A percentile compares a stretch with the other conserved stretches of the same genome.
phyloP scores from a whole-genome alignment of 768 basidiomycete species.

The Amanita rimosa region DNA sequence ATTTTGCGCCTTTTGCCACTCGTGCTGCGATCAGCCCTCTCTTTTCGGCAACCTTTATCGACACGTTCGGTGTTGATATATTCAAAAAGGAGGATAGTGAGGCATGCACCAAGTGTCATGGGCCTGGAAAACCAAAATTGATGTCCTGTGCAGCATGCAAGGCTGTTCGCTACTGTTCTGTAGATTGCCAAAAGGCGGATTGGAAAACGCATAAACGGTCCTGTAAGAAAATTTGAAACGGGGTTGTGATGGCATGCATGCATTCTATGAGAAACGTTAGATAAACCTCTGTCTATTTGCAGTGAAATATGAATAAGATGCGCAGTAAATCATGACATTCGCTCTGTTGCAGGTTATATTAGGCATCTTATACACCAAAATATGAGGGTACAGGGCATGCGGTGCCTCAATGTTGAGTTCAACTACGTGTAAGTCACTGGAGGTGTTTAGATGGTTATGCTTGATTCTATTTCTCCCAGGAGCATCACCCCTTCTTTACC shows the following conservation, averaged over 20 bases:
- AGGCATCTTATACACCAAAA: background rate
- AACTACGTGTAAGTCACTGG: too few relatives aligned
- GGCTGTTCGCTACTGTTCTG: slow-evolving; percentile 22
- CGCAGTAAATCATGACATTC: too few relatives aligned
- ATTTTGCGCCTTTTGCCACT: slow-evolving; percentile 31
- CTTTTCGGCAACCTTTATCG: slow-evolving; percentile 40
- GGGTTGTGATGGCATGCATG: too few relatives aligned
- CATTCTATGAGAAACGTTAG: too few relatives aligned
- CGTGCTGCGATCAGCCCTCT: slow-evolving; percentile 41
- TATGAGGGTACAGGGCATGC: background rate
- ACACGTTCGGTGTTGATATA: slow-evolving; percentile 17
- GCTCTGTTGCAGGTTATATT: too few relatives aligned
- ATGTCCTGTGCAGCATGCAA: slow-evolving; percentile 18
- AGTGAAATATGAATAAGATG: too few relatives aligned
- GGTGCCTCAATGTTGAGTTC: too few relatives aligned
- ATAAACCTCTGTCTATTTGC: too few relatives aligned
- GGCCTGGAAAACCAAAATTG: slow-evolving; percentile 17
- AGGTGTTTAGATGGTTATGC: slow-evolving; percentile 19
- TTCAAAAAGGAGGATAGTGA: background rate
- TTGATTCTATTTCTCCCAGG: slow-evolving; percentile 80
- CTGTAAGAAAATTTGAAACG: slow-evolving; percentile 1
- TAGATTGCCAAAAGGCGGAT: slow-evolving; percentile 23
- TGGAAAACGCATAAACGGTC: slow-evolving; percentile 16
- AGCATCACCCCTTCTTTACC: slow-evolving; percentile 93
- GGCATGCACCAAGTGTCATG: slow-evolving; percentile 18